Evolutionary conservation across 768 basidiomycete species (phyloP), one percentile per base, ranked within the genome.

Genomic region (Imleria badia): DNA sequence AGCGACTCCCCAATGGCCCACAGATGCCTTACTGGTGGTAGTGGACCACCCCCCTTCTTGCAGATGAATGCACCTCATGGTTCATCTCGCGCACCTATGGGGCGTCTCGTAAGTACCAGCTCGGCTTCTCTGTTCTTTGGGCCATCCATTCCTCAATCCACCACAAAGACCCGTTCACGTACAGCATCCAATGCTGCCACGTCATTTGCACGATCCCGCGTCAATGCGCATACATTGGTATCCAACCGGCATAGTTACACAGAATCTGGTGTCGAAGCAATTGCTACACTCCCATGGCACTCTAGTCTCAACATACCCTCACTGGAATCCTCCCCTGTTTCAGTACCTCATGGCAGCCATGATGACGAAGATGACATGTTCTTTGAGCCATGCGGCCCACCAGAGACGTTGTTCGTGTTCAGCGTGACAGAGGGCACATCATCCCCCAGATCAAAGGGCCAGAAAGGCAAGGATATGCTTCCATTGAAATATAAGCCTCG

Each of bases 71-170:
- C 7, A 40, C 58, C 64, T 5, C 44, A 60, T 36, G 46, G 59
- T 12, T 58, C 66, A 33, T 58, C 72, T 38, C 76, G 78, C 26
- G 64, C 70, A 14, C 72, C 79, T 0, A 65, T 83, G 39, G 77
- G 66, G 43, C 81, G 86, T 34, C 75, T 82, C 19, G 75, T 83
- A 19, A 85, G 75, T 49, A 64, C 60, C 10, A 73, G 81, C 60
- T 79, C 82, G 2, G 85, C 84, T n/a, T 83, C 86, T 0, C 70
- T 86, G 11, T 88, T 89, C 68, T 89, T 89, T 63, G 87, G 86
- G 3, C 71, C 71, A 2, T 66, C 71, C n/a, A 71, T 72, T 10
- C 71, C 72, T 42, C 72, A 70, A 45, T 45, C 63, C 3, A n/a
- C 54, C 20, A 51, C 38, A 49, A 61, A 62, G 61, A 40, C 62